Evolutionary conservation across 2,329 filamentous ascomycete genomes (phyloP).

Genomic region (Cordyceps sp.): DNA sequence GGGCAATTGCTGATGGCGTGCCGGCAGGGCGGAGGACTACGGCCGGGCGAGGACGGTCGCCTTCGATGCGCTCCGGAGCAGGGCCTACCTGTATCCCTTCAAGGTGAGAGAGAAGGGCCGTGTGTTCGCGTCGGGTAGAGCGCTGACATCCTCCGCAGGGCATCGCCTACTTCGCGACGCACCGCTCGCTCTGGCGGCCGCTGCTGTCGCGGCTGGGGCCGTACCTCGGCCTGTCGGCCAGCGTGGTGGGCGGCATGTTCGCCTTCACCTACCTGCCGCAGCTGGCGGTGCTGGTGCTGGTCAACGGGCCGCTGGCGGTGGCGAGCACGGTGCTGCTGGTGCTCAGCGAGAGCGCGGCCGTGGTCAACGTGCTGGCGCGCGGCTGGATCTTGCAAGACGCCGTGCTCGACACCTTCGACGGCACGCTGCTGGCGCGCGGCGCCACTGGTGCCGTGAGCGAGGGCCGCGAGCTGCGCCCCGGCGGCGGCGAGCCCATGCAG

Average conservation of each 20-base stretch:
- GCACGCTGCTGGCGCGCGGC: constrained; percentile 37
- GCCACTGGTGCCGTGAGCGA: constrained; percentile 48
- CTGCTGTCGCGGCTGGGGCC: constrained; percentile 36
- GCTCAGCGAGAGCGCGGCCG: constrained; percentile 41
- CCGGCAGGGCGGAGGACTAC: constrained; percentile 49
- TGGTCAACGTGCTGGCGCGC: constrained; percentile 40
- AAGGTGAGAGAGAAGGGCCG: constrained; percentile 27
- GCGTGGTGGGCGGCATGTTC: constrained; percentile 70
- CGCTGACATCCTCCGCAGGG: constrained; percentile 22
- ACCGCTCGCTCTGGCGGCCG: constrained; percentile 41
- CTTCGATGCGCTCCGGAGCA: constrained; percentile 54
- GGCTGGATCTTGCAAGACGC: constrained; percentile 69
- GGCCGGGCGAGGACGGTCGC: constrained; percentile 47
- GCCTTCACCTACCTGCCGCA: constrained; percentile 75
- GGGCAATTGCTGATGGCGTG: background rate
- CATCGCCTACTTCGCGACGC: constrained; percentile 40
- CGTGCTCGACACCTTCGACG: constrained; percentile 79
- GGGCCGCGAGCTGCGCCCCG: constrained; percentile 54
- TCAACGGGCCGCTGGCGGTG: constrained; percentile 71
- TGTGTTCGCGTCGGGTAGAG: too few relatives aligned
- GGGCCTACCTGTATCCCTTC: constrained; percentile 75
- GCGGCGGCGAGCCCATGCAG: constrained; percentile 35
- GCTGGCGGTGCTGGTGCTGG: constrained; percentile 63
- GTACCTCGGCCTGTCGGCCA: constrained; percentile 53
- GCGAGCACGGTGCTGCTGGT: constrained; percentile 55